Base-by-base conservation (phyloP, 169 alveolate species). In the Perkinsus marinus region DNA sequence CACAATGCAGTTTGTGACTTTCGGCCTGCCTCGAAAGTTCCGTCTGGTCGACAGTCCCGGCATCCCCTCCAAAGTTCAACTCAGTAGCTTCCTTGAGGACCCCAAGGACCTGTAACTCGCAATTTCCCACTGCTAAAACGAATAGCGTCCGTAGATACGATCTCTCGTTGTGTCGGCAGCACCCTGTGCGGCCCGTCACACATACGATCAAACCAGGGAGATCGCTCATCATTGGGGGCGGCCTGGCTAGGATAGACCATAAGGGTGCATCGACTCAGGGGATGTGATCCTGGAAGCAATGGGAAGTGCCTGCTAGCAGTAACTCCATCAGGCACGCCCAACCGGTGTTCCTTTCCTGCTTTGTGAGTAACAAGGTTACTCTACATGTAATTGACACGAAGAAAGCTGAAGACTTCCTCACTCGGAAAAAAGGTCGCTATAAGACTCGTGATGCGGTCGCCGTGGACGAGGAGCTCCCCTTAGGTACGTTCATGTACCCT, bases 41-140 rank as follows among this genome's bases (percentile, higher is more conserved):
- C 95, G 95, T 47, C 94, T 96, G 13, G 93, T 96, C 34, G 98
- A 96, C 92, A 96, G 98, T 0, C 96, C 97, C 3, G 98, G 98
- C 30, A 95, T 96, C 0, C 98, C 98, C 7, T 93, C 95, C 0
- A 69, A 91, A 41, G 68, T 94, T 89, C 98, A 96, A 90, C 94
- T 94, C 46, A 68, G 95, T 36, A 91, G 94, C 41, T 57, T 94
- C 34, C 93, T 94, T 6, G 93, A 90, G 68, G 91, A 90, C 41
- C 37, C 95, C 95, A 47, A 91, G 93, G 0, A 89, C 37, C 47
- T 38, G 46, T 26, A 39, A 39, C 57, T 10, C n/a, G 43, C 26
- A 34, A 16, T 9, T 89, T 57, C 34, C 79, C 3, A 57, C 34
- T 0, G 5, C 46, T 10, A 10, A 41, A 6, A 6, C 46, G 46